These are phyloP conservation scores for Tagetes erecta DNA, from an alignment of 129 eudicot species.

Conservation along the genomic window DNA sequence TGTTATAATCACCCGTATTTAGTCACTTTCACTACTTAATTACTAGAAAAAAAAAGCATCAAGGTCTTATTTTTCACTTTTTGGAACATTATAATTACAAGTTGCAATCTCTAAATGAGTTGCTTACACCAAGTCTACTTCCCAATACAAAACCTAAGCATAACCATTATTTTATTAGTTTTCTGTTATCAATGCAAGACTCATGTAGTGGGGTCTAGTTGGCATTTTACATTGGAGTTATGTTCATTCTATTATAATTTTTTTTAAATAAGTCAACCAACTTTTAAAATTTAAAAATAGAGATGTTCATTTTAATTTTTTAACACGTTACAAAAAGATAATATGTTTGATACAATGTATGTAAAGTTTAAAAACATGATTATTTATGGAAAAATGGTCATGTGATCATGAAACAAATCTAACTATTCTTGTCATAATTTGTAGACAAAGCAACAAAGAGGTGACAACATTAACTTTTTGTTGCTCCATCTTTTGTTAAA, in stretches of 20 bases:
- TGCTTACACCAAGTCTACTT: not conserved
- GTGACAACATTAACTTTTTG: not conserved
- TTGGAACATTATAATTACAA: not conserved
- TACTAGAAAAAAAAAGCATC: too few relatives aligned
- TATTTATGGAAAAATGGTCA: not conserved
- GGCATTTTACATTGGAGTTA: not conserved
- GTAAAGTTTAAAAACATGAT: not conserved
- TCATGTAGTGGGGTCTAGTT: not conserved
- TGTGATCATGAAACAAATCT: conserved; percentile 1
- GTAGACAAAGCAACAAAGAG: not conserved
- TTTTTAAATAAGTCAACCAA: not conserved
- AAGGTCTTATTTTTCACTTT: not conserved
- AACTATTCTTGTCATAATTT: not conserved
- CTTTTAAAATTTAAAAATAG: not conserved
- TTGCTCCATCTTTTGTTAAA: not conserved
- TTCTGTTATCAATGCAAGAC: not conserved
- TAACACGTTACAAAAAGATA: not conserved
- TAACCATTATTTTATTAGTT: not conserved
- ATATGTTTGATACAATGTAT: not conserved
- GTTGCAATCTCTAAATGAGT: not conserved
- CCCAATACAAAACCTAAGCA: not conserved
- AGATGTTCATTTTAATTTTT: too few relatives aligned
- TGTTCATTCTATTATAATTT: not conserved
- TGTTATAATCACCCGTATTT: too few relatives aligned
- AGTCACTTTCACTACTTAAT: too few relatives aligned